Conservation (phyloP, 164 flowering plant species). For the Aristolochia fimbriata region DNA sequence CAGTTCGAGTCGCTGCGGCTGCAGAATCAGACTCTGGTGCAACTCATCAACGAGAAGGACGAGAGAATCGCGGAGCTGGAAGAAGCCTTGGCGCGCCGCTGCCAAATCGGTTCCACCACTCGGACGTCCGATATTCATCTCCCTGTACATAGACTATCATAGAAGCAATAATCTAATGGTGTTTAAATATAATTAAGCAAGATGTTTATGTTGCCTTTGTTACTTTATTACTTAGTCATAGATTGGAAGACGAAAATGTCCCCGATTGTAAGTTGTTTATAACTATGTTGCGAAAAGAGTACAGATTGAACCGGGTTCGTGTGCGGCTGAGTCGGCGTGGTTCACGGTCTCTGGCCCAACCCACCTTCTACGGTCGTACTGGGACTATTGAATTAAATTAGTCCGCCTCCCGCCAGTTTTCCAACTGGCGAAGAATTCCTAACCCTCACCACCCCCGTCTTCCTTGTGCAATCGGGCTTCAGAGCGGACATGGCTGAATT, state of each 20-base stretch:
- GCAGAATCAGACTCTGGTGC: constrained; percentile 26
- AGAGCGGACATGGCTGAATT: constrained; percentile 8
- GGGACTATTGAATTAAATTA: neutral
- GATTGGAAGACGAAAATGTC: too few relatives aligned
- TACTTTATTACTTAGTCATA: too few relatives aligned
- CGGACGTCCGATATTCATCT: too few relatives aligned
- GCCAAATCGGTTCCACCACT: too few relatives aligned
- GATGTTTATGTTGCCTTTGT: too few relatives aligned
- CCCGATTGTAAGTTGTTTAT: too few relatives aligned
- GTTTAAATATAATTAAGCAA: too few relatives aligned
- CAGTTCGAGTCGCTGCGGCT: constrained; percentile 32
- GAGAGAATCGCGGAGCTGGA: constrained; percentile 24
- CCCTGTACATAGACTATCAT: too few relatives aligned
- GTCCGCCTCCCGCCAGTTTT: constrained; percentile 7
- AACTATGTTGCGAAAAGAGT: too few relatives aligned
- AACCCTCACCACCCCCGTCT: constrained; percentile 15
- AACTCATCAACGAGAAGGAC: constrained; percentile 23
- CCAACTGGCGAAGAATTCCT: constrained; percentile 17
- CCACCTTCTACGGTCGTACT: too few relatives aligned
- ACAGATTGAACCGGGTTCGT: too few relatives aligned
- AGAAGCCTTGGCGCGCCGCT: constrained; percentile 9
- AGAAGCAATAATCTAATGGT: too few relatives aligned
- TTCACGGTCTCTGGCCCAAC: neutral
- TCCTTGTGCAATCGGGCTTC: neutral
- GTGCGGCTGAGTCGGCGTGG: neutral